Evolutionary conservation across 768 basidiomycete genomes (phyloP), one percentile per base, ranked within the genome.

Genomic region (Trametes villosa): DNA sequence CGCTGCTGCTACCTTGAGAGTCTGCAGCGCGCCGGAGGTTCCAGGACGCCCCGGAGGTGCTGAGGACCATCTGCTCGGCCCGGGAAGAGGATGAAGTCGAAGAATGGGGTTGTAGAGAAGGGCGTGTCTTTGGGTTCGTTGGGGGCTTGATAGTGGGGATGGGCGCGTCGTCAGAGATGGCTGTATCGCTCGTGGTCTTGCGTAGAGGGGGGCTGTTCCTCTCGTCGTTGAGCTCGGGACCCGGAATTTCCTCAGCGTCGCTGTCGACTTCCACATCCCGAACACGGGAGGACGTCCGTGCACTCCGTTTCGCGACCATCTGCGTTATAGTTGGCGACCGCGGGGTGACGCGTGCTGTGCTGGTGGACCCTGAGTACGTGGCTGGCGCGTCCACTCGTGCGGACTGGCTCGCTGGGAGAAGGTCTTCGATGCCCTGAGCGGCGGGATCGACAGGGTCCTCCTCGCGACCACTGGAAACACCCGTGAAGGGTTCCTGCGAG

Each of bases 21-120:
- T 15, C 50, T 66, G 26, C 70, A n/a, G n/a, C n/a, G n/a, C n/a
- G n/a, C n/a, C n/a, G 67, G 18, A 78, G 62, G 57, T 77, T 78
- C 83, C 87, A 89, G 1, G 74, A 67, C 2, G 87, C 82, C 5
- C 75, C 71, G 4, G 77, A 73, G 0, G 88, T 89, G 65, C 76
- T 79, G 33, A 88, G 68, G 4, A 83, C 78, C 59, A 80, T 76
- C 65, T 83, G 78, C 7, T 74, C 68, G 51, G 71, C 42, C 59
- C 69, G 5, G 36, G 13, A 18, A 7, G 36, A 38, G 70, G 59
- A 29, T 59, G 50, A 33, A 20, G 50, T 22, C 20, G 44, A 24
- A 34, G 29, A 18, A 26, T 18, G 44, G 24, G 24, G 24, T 27
- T 17, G 48, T 9, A 40, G 18, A 6, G 44, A 34, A 2, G 57